Percentiles rank a stretch among this genome's conserved stretches.
Evolutionary conservation across 208 protist genomes (phyloP).

Genomic region (Acanthamoeba lenticulata): DNA sequence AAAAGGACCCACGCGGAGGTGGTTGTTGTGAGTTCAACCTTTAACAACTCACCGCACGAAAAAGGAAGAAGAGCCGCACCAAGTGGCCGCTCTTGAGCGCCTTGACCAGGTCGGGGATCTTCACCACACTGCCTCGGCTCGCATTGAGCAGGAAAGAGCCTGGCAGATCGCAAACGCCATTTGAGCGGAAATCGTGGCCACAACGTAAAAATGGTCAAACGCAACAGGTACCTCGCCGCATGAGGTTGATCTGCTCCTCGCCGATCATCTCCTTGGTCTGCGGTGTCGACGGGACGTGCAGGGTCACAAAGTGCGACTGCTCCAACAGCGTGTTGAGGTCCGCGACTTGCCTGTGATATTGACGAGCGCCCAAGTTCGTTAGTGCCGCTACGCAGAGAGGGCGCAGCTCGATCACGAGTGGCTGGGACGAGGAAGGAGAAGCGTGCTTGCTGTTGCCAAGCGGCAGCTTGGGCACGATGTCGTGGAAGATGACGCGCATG

Average conservation of each 20-base stretch:
- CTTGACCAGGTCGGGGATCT: conserved; percentile 88
- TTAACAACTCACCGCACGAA: no score
- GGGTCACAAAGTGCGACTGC: conserved; percentile 91
- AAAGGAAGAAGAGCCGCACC: not conserved
- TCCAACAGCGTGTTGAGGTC: conserved; percentile 89
- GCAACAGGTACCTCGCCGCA: conserved; percentile 84
- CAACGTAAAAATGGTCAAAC: not conserved
- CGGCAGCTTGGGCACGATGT: conserved; percentile 90
- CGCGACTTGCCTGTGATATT: conserved; percentile 72
- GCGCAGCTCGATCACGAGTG: no score
- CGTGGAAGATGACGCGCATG: conserved; percentile 94
- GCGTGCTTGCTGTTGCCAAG: conserved; percentile 89
- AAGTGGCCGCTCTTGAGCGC: conserved; percentile 89
- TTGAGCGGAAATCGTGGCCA: not conserved
- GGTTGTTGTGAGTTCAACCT: not conserved
- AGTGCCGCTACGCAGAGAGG: not conserved
- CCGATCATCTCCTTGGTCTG: conserved; percentile 90
- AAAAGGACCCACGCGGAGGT: not conserved
- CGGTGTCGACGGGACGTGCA: conserved; percentile 91
- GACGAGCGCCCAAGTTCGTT: not conserved
- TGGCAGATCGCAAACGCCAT: not conserved
- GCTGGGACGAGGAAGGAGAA: not conserved
- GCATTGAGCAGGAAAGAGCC: conserved; percentile 91
- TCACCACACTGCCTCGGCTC: conserved; percentile 89
- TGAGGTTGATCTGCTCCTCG: conserved; percentile 85